These are phyloP conservation scores for Sclerotinia minor DNA, from an alignment of 2,329 filamentous ascomycete genomes.

Conservation along the genomic window DNA sequence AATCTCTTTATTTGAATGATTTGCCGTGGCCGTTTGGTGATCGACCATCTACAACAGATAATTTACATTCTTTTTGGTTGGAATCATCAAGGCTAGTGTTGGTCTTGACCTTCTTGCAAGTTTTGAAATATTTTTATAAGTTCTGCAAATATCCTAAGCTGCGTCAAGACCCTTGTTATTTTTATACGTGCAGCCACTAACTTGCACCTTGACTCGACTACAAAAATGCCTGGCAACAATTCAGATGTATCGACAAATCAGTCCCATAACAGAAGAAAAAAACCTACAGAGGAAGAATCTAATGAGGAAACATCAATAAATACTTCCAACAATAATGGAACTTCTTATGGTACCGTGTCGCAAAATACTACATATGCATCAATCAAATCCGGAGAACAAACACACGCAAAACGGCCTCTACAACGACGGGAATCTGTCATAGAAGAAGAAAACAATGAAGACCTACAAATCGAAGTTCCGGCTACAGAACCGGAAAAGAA, in stretches of 20 bases:
- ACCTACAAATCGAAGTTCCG: conserved; percentile 35
- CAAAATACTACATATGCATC: not conserved
- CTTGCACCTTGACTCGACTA: not conserved
- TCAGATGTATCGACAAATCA: not conserved
- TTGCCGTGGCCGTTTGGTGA: not conserved
- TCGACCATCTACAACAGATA: not conserved
- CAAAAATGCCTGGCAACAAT: conserved; percentile 3
- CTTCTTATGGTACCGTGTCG: conserved; percentile 14
- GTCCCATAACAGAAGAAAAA: not conserved
- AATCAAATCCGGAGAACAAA: conserved; percentile 14
- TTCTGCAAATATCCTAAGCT: not conserved
- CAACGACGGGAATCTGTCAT: conserved; percentile 30
- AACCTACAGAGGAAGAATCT: not conserved
- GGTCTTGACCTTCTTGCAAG: not conserved
- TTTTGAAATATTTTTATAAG: not conserved
- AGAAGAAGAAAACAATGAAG: conserved; percentile 36
- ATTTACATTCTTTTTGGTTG: not conserved
- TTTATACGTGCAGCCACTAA: not conserved
- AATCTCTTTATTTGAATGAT: not conserved
- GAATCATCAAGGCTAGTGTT: not conserved
- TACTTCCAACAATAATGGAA: conserved; percentile 7
- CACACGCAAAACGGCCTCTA: not conserved
- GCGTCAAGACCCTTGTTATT: not conserved
- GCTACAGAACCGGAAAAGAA: conserved; percentile 31
- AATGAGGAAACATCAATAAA: not conserved